Evolutionary conservation across 805 yeast genomes (phyloP).

Genomic region (Candida railenensis): DNA sequence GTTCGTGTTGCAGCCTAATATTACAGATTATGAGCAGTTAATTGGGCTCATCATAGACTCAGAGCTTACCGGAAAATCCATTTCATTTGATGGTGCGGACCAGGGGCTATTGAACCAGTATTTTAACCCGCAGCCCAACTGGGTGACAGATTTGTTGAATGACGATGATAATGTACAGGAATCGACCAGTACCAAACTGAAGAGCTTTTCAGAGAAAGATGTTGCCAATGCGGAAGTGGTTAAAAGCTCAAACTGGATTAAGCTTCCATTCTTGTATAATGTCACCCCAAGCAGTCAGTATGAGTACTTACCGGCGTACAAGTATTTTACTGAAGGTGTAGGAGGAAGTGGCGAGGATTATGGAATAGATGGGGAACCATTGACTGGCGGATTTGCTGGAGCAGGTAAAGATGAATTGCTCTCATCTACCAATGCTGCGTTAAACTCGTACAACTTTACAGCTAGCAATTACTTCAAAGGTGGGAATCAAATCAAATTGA

Average conservation of each 20-base stretch:
- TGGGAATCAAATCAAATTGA: constrained; percentile 40
- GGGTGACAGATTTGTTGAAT: constrained; percentile 25
- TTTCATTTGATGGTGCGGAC: constrained; percentile 83
- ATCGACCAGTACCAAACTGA: neutral
- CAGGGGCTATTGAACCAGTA: constrained; percentile 85
- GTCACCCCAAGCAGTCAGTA: constrained; percentile 69
- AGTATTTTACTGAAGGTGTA: constrained; percentile 37
- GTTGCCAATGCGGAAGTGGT: neutral
- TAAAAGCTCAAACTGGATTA: constrained; percentile 51
- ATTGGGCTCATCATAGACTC: constrained; percentile 19
- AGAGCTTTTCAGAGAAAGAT: constrained; percentile 3
- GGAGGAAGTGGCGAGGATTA: neutral
- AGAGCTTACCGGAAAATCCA: constrained; percentile 11
- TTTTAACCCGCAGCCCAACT: constrained; percentile 48
- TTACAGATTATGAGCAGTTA: constrained; percentile 41
- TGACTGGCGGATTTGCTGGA: too few relatives aligned
- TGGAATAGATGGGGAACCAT: neutral
- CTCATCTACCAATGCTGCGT: neutral
- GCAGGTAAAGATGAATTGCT: neutral
- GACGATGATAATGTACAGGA: neutral
- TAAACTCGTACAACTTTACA: constrained; percentile 16
- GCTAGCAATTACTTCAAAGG: constrained; percentile 16
- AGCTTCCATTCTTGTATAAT: constrained; percentile 78
- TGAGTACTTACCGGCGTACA: constrained; percentile 71
- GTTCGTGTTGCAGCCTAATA: constrained; percentile 56